phyloP scores from a whole-genome alignment of 768 basidiomycete genomes.

The Suillus sp. region DNA sequence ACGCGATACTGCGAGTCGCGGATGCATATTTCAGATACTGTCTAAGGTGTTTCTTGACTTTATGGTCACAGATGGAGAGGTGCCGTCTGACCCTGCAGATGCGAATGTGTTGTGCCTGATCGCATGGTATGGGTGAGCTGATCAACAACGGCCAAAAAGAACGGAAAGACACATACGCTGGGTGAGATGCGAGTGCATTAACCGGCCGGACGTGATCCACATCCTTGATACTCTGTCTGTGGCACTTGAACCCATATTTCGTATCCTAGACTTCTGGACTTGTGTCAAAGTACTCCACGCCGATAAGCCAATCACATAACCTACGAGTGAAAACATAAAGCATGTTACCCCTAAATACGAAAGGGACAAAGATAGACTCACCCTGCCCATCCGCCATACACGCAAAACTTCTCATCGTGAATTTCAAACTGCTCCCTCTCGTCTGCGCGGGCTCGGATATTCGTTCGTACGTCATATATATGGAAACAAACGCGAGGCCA shows the following conservation, averaged over 20 bases:
- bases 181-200: constrained; percentile 93
- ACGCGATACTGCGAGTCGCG: constrained; percentile 77
- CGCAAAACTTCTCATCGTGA: constrained; percentile 88
- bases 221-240: constrained; percentile 85
- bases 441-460: constrained; percentile 76
- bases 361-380: constrained; percentile 30
- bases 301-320: constrained; percentile 92
- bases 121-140: neutral
- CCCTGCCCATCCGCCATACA: constrained; percentile 95
- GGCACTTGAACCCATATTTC: constrained; percentile 91
- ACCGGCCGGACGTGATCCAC: constrained; percentile 98
- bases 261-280: constrained; percentile 74
- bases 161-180: constrained; percentile 50
- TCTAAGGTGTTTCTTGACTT: constrained; percentile 91
- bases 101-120: constrained; percentile 89
- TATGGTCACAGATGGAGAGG: constrained; percentile 97
- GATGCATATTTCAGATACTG: constrained; percentile 82
- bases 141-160: constrained; percentile 4
- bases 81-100: constrained; percentile 91
- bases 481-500: constrained; percentile 90
- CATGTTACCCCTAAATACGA: constrained; percentile 7
- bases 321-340: constrained; percentile 39
- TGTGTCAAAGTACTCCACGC: constrained; percentile 95
- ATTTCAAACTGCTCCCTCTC: constrained; percentile 92
- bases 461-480: constrained; percentile 83